These are phyloP conservation scores for Akanthomyces uredinophilus DNA, from an alignment of 2,329 filamentous ascomycete genomes.

Conservation along the genomic window DNA sequence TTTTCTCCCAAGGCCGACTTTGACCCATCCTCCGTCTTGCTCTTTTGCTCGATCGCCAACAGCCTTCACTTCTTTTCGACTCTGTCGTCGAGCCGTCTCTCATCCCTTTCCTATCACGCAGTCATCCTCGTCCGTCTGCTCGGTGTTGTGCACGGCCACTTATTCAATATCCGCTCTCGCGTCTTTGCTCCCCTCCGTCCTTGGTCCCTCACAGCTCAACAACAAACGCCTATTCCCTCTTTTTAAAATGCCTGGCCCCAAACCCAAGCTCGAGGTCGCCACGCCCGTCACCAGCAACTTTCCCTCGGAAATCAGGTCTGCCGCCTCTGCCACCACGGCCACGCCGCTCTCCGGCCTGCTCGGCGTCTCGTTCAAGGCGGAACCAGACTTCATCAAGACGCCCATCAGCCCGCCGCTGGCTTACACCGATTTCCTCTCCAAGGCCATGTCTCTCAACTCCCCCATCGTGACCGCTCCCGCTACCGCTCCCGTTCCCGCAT, in stretches of 20 bases:
- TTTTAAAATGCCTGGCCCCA: slow-evolving; percentile 45
- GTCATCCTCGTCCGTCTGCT: not conserved
- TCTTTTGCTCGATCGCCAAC: not conserved
- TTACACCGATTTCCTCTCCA: slow-evolving; percentile 83
- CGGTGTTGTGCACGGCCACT: not conserved
- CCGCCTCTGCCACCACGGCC: slow-evolving; percentile 46
- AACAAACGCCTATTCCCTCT: not conserved
- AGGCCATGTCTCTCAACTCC: slow-evolving; percentile 70
- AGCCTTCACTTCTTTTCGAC: slow-evolving; percentile 8
- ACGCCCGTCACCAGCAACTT: slow-evolving; percentile 60
- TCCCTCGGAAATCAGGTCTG: slow-evolving; percentile 55
- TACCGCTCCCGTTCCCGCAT: slow-evolving; percentile 21
- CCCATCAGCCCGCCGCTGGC: slow-evolving; percentile 87
- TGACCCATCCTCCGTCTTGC: not conserved
- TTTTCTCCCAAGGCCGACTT: slow-evolving; percentile 13
- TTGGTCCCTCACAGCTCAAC: not conserved
- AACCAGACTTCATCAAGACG: slow-evolving; percentile 65
- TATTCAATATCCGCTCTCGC: not conserved
- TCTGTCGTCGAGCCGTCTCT: not conserved
- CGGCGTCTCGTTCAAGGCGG: slow-evolving; percentile 34
- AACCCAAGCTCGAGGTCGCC: slow-evolving; percentile 57
- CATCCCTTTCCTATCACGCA: not conserved
- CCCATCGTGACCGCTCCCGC: slow-evolving; percentile 46
- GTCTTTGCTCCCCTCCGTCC: not conserved
- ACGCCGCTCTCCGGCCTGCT: slow-evolving; percentile 57